These are phyloP conservation scores for Silene conica DNA, from an alignment of 148 eudicot species.

Conservation along the genomic window DNA sequence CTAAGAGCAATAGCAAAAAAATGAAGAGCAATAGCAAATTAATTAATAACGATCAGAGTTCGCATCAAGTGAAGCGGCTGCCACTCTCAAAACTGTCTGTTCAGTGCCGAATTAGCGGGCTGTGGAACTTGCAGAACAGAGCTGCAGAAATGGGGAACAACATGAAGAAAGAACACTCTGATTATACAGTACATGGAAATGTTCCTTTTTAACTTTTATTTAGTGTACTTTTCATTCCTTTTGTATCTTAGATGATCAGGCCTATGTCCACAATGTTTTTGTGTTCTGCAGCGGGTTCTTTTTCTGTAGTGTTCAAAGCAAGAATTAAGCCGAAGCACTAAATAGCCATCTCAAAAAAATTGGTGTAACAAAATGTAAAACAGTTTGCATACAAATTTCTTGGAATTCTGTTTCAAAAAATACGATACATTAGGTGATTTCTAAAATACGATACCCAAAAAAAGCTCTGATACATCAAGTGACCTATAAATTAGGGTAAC, in stretches of 20 bases:
- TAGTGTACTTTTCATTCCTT: slow-evolving; percentile 3
- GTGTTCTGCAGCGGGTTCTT: neutral
- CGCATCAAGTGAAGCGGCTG: too few species aligned
- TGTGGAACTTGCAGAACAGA: too few species aligned
- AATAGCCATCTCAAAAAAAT: too few species aligned
- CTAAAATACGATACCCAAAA: neutral
- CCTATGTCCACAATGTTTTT: slow-evolving; percentile 1
- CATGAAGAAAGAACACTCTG: too few species aligned
- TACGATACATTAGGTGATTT: neutral
- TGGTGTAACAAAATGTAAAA: neutral
- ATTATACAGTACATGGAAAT: too few species aligned
- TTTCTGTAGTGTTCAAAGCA: neutral
- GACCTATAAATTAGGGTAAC: neutral
- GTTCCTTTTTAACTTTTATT: too few species aligned
- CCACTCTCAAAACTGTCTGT: too few species aligned
- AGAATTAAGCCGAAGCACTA: neutral
- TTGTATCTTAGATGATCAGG: neutral
- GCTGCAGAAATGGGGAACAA: too few species aligned
- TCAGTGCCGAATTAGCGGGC: too few species aligned
- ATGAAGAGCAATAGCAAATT: too few species aligned
- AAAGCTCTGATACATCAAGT: neutral
- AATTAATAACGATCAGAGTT: too few species aligned
- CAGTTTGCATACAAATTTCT: neutral
- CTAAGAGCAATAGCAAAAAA: too few species aligned
- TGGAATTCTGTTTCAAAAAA: neutral